phyloP scores from a whole-genome alignment of 2,329 filamentous ascomycete species.

The Emergomyces africanus region DNA sequence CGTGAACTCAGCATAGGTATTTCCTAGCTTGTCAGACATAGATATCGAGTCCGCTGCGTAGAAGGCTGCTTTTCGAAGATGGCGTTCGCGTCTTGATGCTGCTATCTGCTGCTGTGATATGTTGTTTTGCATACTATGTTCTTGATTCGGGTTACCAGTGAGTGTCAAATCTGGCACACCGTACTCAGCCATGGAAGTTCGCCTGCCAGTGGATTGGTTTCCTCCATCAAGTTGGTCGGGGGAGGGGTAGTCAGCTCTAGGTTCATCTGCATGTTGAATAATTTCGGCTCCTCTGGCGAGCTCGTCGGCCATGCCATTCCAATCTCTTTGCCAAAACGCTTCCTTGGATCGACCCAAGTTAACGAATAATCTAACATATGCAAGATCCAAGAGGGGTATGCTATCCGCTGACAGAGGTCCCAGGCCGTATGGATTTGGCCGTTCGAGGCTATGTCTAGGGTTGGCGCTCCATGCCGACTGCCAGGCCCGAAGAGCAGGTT shows the following conservation, averaged over 20 bases:
- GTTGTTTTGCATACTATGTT: slow-evolving; percentile 19
- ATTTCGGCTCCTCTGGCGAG: slow-evolving; percentile 66
- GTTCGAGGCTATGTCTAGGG: slow-evolving; percentile 68
- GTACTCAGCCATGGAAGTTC: slow-evolving; percentile 25
- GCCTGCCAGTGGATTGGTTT: slow-evolving; percentile 14
- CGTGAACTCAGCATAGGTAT: slow-evolving; percentile 72
- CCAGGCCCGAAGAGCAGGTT: slow-evolving; percentile 89
- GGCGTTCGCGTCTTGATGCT: slow-evolving; percentile 63
- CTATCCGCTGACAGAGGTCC: slow-evolving; percentile 80
- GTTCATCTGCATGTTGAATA: slow-evolving; percentile 48
- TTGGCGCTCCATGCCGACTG: slow-evolving; percentile 84
- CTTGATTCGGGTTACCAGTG: slow-evolving; percentile 24
- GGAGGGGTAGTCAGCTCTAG: slow-evolving; percentile 19
- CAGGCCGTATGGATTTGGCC: slow-evolving; percentile 69
- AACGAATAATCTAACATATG: slow-evolving; percentile 84
- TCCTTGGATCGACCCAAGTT: slow-evolving; percentile 89
- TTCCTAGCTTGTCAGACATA: slow-evolving; percentile 74
- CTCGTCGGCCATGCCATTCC: slow-evolving; percentile 81
- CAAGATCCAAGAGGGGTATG: slow-evolving; percentile 79
- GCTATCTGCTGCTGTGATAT: slow-evolving; percentile 18
- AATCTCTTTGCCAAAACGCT: slow-evolving; percentile 87
- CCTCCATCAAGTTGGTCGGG: slow-evolving; percentile 15
- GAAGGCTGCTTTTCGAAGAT: slow-evolving; percentile 86
- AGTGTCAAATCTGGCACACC: slow-evolving; percentile 26
- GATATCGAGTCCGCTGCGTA: slow-evolving; percentile 85